A percentile compares a stretch with the other conserved stretches of the same genome.
Evolutionary conservation across 352 stramenopile genomes (phyloP).

Genomic region (Phytophthora uliginosa): DNA sequence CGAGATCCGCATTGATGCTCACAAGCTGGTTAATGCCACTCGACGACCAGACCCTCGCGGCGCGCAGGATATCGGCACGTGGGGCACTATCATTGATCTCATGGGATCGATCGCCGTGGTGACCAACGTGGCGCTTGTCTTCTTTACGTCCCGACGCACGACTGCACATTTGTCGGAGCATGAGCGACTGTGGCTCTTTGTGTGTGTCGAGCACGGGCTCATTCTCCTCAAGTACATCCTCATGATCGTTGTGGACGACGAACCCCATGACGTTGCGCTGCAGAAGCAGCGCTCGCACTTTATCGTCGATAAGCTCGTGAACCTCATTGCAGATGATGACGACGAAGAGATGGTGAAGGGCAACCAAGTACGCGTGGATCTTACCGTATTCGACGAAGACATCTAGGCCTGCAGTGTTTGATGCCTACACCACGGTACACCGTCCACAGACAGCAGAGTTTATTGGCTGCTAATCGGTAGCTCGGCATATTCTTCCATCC

Average conservation of each 20-base stretch:
- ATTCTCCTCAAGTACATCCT: slow-evolving; percentile 81
- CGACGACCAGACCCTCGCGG: slow-evolving; percentile 80
- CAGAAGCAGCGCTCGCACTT: slow-evolving; percentile 81
- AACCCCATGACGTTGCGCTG: slow-evolving; percentile 69
- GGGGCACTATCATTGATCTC: slow-evolving; percentile 91
- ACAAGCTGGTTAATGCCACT: slow-evolving; percentile 84
- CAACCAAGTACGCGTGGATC: slow-evolving; percentile 84
- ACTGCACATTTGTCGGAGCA: slow-evolving; percentile 56
- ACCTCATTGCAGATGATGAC: slow-evolving; percentile 81
- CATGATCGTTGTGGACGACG: slow-evolving; percentile 75
- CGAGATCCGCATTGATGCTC: slow-evolving; percentile 92
- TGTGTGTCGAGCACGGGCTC: slow-evolving; percentile 72
- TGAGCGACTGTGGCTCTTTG: slow-evolving; percentile 69
- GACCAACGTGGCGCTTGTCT: slow-evolving; percentile 95
- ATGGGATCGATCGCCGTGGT: slow-evolving; percentile 92
- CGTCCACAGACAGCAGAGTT: neutral
- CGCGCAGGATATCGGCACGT: slow-evolving; percentile 93
- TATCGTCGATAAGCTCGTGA: slow-evolving; percentile 80
- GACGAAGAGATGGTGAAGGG: slow-evolving; percentile 71
- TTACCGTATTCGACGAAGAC: slow-evolving; percentile 85
- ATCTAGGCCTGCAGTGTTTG: slow-evolving; percentile 32
- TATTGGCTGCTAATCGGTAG: neutral
- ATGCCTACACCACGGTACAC: neutral
- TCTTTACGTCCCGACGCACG: slow-evolving; percentile 87
- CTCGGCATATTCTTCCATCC: neutral